Evolutionary conservation across 2,329 filamentous ascomycete genomes (phyloP).

Genomic region (Colletotrichum cordylinicola): DNA sequence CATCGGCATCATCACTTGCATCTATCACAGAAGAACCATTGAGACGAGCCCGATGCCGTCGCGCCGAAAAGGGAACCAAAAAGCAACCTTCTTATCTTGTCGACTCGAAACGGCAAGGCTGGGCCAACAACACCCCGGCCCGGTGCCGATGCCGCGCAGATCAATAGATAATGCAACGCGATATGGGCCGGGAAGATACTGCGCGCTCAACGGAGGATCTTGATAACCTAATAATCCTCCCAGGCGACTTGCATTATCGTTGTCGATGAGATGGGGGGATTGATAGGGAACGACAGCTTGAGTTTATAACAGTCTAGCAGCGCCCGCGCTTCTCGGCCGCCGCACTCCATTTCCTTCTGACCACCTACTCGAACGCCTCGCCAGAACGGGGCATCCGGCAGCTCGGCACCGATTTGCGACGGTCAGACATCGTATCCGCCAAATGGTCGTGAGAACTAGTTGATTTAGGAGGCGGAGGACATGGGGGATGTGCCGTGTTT

Average conservation of each 20-base stretch:
- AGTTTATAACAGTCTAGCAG: not conserved
- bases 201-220: not conserved
- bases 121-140: slow-evolving; percentile 1
- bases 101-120: slow-evolving; percentile 7
- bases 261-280: not conserved
- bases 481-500: not conserved
- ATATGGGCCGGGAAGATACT: not conserved
- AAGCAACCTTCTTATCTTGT: slow-evolving; percentile 21
- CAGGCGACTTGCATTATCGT: not conserved
- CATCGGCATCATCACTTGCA: not conserved
- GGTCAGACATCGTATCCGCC: not conserved
- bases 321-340: not conserved
- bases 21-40: not conserved
- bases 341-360: not conserved
- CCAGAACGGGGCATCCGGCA: not conserved
- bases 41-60: not conserved
- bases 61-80: not conserved
- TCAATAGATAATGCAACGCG: slow-evolving; percentile 19
- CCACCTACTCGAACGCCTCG: not conserved
- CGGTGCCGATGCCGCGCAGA: slow-evolving; percentile 7
- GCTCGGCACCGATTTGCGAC: slow-evolving; percentile 1
- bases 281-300: not conserved
- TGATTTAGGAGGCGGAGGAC: not conserved
- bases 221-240: not conserved
- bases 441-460: not conserved